Evolutionary conservation across 2,329 filamentous ascomycete species (phyloP), one percentile per base, ranked within the genome.

Genomic region (Ophiobolus disseminans): DNA sequence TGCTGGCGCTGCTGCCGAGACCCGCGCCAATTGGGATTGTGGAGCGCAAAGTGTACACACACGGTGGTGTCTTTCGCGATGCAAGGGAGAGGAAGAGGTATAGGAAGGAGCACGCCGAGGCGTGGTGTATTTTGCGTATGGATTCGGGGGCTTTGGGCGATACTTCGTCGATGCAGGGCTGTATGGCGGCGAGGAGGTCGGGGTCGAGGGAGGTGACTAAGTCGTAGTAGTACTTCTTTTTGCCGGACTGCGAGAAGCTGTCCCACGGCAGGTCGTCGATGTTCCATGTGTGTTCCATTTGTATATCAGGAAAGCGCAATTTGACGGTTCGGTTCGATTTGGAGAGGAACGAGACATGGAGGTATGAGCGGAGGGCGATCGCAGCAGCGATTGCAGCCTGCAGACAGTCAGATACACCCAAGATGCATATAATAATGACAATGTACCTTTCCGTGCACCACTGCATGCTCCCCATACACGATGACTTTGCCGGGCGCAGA

Each of bases 401-500:
- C 3, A 22, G n/a, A 11, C 7, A 31, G 50, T 70, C 31, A 71
- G 61, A 40, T 42, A 7, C 23, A 14, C 30, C 10, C 10, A 4
- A 5, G 19, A 10, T 19, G 11, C 8, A n/a, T 13, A 23, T 3
- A 9, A 20, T 26, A n/a, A 9, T 17, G 17, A 26, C 19, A 13
- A 62, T 76, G 46, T 77, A 90, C 89, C 84, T 97, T 97, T 69
- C 92, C 92, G 69, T 99, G 86, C 16, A 99, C 94, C n/a, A 97
- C 94, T 2, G 94, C 89, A 77, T 99, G 94, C 74, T 99, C 94
- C 60, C 94, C 94, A 76, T 93, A 97, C 43, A 97, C 90, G 72
- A 99, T 99, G 69, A 97, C 94, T 74, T 99, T 99, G 57, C 93
- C 95, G 0, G 94, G 94, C 2, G 95, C 93, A 13, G 94, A 97